Percentiles rank a stretch among this genome's conserved stretches.
Evolutionary conservation across 1,284 basidiomycete genomes (phyloP).

Genomic region (Trichosporon sp.): DNA sequence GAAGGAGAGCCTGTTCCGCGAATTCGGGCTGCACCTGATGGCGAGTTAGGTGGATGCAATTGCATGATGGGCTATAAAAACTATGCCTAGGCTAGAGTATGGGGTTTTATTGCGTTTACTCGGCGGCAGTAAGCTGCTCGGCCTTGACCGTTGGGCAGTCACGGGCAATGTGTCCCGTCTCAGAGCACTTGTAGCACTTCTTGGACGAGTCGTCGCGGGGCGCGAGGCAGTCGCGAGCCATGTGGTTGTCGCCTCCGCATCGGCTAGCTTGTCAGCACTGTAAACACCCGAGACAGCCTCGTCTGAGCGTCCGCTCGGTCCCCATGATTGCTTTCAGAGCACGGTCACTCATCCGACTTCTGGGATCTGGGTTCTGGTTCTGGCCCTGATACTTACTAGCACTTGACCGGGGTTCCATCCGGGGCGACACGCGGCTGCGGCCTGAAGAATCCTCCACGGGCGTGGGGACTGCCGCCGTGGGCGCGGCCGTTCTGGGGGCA

Average conservation of each 20-base stretch:
- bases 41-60: background rate
- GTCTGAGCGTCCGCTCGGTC: slow-evolving; percentile 10
- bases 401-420: slow-evolving; percentile 55
- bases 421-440: slow-evolving; percentile 35
- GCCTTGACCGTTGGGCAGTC: slow-evolving; percentile 10
- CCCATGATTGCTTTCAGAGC: background rate
- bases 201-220: slow-evolving; percentile 51
- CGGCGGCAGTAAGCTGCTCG: slow-evolving; percentile 13
- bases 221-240: slow-evolving; percentile 56
- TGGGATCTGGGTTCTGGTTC: background rate
- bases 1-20: slow-evolving; percentile 4
- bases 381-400: slow-evolving; percentile 48
- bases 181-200: slow-evolving; percentile 57
- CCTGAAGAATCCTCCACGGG: slow-evolving; percentile 33
- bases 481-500: slow-evolving; percentile 33
- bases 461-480: slow-evolving; percentile 16
- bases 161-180: slow-evolving; percentile 54
- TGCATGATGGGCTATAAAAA: background rate
- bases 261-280: slow-evolving; percentile 40
- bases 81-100: background rate
- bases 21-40: background rate
- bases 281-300: background rate
- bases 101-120: background rate
- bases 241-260: slow-evolving; percentile 56
- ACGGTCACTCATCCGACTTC: background rate